Evolutionary conservation across 2,329 filamentous ascomycete genomes (phyloP).

Genomic region (Celoporthe dispersa): DNA sequence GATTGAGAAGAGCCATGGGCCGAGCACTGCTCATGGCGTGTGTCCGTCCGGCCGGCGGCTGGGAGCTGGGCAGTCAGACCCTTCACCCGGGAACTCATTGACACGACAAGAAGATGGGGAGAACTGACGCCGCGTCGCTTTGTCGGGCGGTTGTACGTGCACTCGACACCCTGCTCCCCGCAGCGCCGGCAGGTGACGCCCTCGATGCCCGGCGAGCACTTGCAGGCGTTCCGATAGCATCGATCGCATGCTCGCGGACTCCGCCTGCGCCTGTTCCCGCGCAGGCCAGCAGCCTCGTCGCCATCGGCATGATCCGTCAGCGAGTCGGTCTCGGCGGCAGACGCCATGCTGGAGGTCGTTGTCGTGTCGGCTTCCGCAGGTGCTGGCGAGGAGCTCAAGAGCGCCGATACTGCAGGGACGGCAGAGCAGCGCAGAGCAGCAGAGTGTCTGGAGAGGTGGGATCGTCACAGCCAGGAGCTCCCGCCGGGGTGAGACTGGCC

Average conservation of each 20-base stretch:
- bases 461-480: too few species aligned
- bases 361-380: too few species aligned
- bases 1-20: neutral
- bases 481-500: too few species aligned
- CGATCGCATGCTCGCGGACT: slow-evolving; percentile 1
- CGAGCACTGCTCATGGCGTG: neutral
- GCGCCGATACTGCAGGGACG: too few species aligned
- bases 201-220: slow-evolving; percentile 8
- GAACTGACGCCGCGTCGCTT: slow-evolving; percentile 4
- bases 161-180: neutral
- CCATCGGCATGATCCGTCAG: too few species aligned
- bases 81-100: neutral
- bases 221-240: slow-evolving; percentile 6
- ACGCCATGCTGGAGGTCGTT: too few species aligned
- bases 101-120: neutral
- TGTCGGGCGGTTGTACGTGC: slow-evolving; percentile 1
- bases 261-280: too few species aligned
- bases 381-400: too few species aligned
- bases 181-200: neutral
- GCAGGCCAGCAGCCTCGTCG: too few species aligned
- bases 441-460: too few species aligned
- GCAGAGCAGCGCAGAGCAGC: too few species aligned
- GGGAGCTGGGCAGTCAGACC: neutral
- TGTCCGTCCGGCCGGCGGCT: neutral
- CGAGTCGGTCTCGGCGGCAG: too few species aligned